phyloP scores from a whole-genome alignment of 257 asterid genomes.

The Solanum clarkiae region DNA sequence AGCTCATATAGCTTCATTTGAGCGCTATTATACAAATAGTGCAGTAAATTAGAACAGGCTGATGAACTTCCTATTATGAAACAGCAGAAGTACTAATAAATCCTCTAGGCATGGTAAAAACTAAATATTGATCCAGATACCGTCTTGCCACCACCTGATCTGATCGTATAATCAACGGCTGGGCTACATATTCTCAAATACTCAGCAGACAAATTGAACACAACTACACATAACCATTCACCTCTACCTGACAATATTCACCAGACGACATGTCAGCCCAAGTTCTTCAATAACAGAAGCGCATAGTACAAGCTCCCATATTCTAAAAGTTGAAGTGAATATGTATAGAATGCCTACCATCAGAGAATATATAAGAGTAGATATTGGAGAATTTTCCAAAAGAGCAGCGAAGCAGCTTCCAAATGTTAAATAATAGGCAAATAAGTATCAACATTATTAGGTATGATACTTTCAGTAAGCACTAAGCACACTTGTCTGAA shows the following conservation, averaged over 20 bases:
- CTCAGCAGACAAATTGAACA: slow-evolving; percentile 45
- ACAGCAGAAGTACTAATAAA: background rate
- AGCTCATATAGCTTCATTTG: background rate
- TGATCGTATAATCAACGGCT: slow-evolving; percentile 70
- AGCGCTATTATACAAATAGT: background rate
- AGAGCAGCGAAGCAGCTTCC: background rate
- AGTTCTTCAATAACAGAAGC: background rate
- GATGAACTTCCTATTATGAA: background rate
- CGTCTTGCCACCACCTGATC: slow-evolving; percentile 75
- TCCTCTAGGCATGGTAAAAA: background rate
- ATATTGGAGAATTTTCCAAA: background rate
- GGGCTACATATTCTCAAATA: slow-evolving; percentile 70
- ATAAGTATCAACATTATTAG: background rate
- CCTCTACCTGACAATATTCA: slow-evolving; percentile 43
- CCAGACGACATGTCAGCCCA: background rate
- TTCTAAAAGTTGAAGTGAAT: background rate
- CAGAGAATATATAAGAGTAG: background rate
- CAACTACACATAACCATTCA: slow-evolving; percentile 28
- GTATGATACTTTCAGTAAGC: background rate
- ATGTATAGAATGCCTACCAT: background rate
- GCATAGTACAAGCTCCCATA: background rate
- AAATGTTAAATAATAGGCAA: background rate
- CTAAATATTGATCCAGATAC: slow-evolving; percentile 13
- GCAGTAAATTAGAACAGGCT: background rate
- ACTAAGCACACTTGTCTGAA: background rate